A percentile compares a stretch with the other conserved stretches of the same genome.
Conservation (phyloP, 768 basidiomycete species). For the Lactifluus hygrophoroides region DNA sequence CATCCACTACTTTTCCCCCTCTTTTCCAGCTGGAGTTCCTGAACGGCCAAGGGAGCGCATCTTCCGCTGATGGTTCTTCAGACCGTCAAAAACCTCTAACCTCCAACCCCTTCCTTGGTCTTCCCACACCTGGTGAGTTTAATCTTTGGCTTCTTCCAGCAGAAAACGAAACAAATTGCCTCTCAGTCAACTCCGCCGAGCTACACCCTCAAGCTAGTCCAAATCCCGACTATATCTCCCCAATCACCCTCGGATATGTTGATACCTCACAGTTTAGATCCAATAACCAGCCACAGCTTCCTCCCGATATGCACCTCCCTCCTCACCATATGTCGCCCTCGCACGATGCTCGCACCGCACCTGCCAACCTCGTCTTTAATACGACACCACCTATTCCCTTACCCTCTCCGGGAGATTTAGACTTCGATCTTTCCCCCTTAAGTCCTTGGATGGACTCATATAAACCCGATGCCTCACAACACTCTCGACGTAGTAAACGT, state of each 20-base stretch:
- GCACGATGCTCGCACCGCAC: slow-evolving; percentile 44
- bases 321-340: slow-evolving; percentile 24
- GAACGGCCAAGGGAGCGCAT: slow-evolving; percentile 30
- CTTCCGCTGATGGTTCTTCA: slow-evolving; percentile 24
- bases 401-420: slow-evolving; percentile 45
- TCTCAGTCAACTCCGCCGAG: slow-evolving; percentile 40
- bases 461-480: slow-evolving; percentile 31
- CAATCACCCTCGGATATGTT: slow-evolving; percentile 44
- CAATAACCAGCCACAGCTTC: slow-evolving; percentile 17
- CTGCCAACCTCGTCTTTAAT: slow-evolving; percentile 64
- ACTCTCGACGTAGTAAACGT: slow-evolving; percentile 9
- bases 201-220: slow-evolving; percentile 48
- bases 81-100: slow-evolving; percentile 22
- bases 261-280: slow-evolving; percentile 25
- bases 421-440: slow-evolving; percentile 68
- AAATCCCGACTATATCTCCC: slow-evolving; percentile 49
- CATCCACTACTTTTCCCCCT: not conserved
- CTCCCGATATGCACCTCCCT: slow-evolving; percentile 23
- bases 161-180: slow-evolving; percentile 25
- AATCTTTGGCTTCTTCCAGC: slow-evolving; percentile 16
- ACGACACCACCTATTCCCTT: slow-evolving; percentile 33
- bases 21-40: slow-evolving; percentile 26
- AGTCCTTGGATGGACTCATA: slow-evolving; percentile 71
- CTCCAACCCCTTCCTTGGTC: slow-evolving; percentile 30
- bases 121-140: slow-evolving; percentile 60